Conservation (phyloP, 306 rosid genomes). For the Malus asiatica region DNA sequence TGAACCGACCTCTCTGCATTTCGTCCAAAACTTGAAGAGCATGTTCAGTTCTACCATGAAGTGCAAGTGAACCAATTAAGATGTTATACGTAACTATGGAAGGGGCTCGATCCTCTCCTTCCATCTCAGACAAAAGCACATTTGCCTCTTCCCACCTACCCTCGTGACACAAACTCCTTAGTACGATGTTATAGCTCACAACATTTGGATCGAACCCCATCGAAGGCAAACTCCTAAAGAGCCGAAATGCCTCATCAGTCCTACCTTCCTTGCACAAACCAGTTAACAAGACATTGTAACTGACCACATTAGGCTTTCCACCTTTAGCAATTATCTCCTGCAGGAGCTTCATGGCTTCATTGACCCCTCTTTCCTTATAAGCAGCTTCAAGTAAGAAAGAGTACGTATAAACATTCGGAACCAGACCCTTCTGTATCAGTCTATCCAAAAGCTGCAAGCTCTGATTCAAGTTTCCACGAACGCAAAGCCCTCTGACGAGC, state of each 20-base stretch:
- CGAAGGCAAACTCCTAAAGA: constrained; percentile 61
- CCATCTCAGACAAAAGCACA: constrained; percentile 70
- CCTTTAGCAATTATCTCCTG: constrained; percentile 75
- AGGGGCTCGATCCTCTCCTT: constrained; percentile 45
- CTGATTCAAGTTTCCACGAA: constrained; percentile 59
- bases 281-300: constrained; percentile 76
- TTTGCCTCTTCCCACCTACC: constrained; percentile 87
- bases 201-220: constrained; percentile 75
- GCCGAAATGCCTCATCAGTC: constrained; percentile 64
- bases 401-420: constrained; percentile 76
- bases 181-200: constrained; percentile 81
- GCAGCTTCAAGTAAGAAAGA: constrained; percentile 76
- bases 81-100: constrained; percentile 70
- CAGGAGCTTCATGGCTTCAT: constrained; percentile 64
- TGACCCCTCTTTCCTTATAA: constrained; percentile 79
- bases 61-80: constrained; percentile 68
- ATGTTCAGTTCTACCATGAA: constrained; percentile 62
- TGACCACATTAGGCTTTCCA: constrained; percentile 73
- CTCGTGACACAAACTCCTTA: constrained; percentile 61
- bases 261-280: constrained; percentile 91
- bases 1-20: constrained; percentile 52
- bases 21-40: constrained; percentile 78
- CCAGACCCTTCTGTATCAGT: constrained; percentile 60
- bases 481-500: constrained; percentile 72
- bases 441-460: constrained; percentile 68